Percentiles rank a stretch among this genome's conserved stretches.
Conservation (phyloP, 2,329 filamentous ascomycete genomes). For the Colletotrichum shisoi region DNA sequence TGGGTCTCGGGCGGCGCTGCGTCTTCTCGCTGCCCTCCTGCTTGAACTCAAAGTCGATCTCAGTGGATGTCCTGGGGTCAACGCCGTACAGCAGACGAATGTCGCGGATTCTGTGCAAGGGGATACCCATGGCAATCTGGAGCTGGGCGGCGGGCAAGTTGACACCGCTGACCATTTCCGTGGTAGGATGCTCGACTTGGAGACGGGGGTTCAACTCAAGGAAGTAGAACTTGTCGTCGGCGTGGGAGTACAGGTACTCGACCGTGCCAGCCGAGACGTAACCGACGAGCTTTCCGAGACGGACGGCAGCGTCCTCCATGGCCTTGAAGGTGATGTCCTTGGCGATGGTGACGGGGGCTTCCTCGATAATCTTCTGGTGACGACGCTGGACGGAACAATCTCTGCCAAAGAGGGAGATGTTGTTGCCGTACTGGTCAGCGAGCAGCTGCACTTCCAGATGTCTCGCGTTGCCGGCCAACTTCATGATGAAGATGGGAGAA, state of each 20-base stretch:
- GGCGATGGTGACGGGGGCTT: constrained; percentile 96
- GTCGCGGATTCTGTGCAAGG: constrained; percentile 92
- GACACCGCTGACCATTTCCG: constrained; percentile 98
- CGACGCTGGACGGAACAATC: constrained; percentile 98
- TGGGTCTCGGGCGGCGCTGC: constrained; percentile 89
- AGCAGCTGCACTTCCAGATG: constrained; percentile 97
- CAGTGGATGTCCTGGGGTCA: constrained; percentile 82
- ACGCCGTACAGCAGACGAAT: constrained; percentile 96
- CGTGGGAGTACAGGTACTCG: constrained; percentile 97
- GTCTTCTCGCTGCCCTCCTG: constrained; percentile 81
- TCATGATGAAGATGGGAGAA: constrained; percentile 99
- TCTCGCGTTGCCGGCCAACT: constrained; percentile 92
- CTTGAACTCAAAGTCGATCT: constrained; percentile 97
- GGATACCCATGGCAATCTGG: constrained; percentile 98
- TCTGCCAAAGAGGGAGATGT: constrained; percentile 97
- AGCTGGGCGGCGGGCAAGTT: constrained; percentile 97
- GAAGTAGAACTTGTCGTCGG: constrained; percentile 99
- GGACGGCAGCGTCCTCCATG: constrained; percentile 97
- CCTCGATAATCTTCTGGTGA: constrained; percentile 99
- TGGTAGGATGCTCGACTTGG: constrained; percentile 98
- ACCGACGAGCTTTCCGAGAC: constrained; percentile 90
- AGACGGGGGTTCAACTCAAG: constrained; percentile 98
- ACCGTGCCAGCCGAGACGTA: constrained; percentile 99
- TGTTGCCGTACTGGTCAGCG: constrained; percentile 99
- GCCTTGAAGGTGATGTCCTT: constrained; percentile 87